Base-by-base conservation (phyloP, 768 basidiomycete genomes). In the Russula abietina region DNA sequence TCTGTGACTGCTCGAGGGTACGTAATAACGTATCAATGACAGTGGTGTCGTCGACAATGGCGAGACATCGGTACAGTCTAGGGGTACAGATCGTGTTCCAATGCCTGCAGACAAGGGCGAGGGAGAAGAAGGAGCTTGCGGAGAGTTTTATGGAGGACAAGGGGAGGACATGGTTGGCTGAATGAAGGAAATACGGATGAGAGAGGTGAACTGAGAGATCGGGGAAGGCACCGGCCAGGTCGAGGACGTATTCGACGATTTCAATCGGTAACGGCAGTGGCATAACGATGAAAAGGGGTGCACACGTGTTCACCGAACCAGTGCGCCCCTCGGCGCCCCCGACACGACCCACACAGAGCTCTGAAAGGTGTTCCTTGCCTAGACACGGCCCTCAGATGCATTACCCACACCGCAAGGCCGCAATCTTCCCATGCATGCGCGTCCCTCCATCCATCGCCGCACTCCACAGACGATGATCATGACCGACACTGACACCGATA, bases 61-160 rank as follows among this genome's bases (percentile, higher is more conserved):
- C 43, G 24, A 64, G 50, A n/a, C 41, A 60, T 51, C 43, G 53
- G 48, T 64, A 64, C 19, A 64, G 50, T 26, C 26, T 36, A 32
- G 54, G 63, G 32, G 32, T 55, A 49, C 49, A 64, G 24, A 64
- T 56, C 4, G 48, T 11, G 30, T 64, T 55, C 63, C 63, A 64
- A 19, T n/a, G 63, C 30, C 19, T 55, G 59, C 63, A 64, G 58
- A 64, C 63, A 17, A 60, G 58, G 48, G 59, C 14, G 1, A 60
- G 39, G 38, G 59, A 45, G 46, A 14, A 51, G 14, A 60, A 32
- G 8, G 39, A 36, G 10, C 22, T 32, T 4, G 32, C 43, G 12
- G 59, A 64, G 4, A n/a, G 48, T 6, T 60, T 60, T 45, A 64
- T 60, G 32, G 55, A 58, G 3, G 43, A 19, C 24, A 64, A 22